Base-by-base conservation (phyloP, 73 alveolate genomes). In the Diophrys appendiculata region DNA sequence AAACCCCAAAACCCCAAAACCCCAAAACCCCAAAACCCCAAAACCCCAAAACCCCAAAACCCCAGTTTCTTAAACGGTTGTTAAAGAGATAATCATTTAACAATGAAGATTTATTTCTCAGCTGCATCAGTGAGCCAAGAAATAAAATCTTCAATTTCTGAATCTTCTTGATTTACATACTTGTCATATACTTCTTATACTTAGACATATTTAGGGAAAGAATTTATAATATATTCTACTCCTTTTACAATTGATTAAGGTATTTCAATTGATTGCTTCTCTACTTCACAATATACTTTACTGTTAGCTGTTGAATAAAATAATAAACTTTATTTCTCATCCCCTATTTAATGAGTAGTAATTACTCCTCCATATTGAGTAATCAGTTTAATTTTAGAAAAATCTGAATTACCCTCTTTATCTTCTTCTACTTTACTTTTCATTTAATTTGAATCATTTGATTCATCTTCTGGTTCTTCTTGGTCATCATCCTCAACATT, bases 401-500 rank as follows among this genome's bases (percentile, higher is more conserved):
- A 67, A 1, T 1, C 5, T 28, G 23, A 43, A 3, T 67, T 14
- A 43, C 29, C 75, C 29, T 60, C 33, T 14, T 14, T 29, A 60
- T 60, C 71, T 11, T 29, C 29, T 3, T 60, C 30, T 23, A 60
- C 71, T 52, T 60, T 60, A 27, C 25, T 60, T 60, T 23, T 31
- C 13, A 23, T 23, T 60, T 60, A 3, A 60, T 11, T 2, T 60
- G 18, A 3, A 3, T 29, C 75, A 23, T 67, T 54, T 23, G 14
- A 5, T 23, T 60, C 71, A 5, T 60, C 31, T 60, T 60, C 29
- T n/a, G 23, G 30, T 24, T 25, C 53, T 29, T 26, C 53, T 24
- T 67, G 5, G 18, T 67, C 75, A 26, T 5, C 75, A 3, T 67
- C 75, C 5, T 67, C 75, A 3, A 26, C 75, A 23, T 67, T 3